These are phyloP conservation scores for Penicillium dipodomyicola DNA, from an alignment of 495 filamentous ascomycete genomes.

Conservation along the genomic window DNA sequence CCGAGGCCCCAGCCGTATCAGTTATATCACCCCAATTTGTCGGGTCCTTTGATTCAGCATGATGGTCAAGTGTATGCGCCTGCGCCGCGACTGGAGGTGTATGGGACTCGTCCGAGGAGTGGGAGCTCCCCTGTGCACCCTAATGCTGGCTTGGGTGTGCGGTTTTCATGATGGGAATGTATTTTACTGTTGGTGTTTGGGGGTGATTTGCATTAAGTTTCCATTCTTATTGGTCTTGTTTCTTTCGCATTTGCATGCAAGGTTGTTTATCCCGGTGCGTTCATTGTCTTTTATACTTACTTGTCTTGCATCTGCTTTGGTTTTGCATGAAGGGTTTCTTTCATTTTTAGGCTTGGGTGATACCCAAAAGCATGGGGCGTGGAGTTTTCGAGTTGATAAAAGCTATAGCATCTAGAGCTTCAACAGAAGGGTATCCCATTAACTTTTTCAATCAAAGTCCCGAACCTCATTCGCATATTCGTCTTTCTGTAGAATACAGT, in stretches of 20 bases:
- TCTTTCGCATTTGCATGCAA: background rate
- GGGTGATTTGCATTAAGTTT: no score
- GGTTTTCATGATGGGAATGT: slow-evolving; percentile 8
- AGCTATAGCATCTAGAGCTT: slow-evolving; percentile 3
- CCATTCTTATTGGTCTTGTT: background rate
- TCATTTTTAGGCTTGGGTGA: background rate
- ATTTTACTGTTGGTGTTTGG: background rate
- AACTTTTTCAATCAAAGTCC: background rate
- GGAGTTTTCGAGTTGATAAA: slow-evolving; percentile 2
- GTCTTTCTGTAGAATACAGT: no score
- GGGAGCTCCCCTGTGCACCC: slow-evolving; percentile 54
- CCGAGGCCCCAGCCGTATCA: slow-evolving; percentile 24
- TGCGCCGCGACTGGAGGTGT: slow-evolving; percentile 20
- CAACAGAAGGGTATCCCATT: background rate
- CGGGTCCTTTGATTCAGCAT: slow-evolving; percentile 34
- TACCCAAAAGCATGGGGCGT: background rate
- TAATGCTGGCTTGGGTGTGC: slow-evolving; percentile 26
- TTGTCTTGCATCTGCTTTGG: background rate
- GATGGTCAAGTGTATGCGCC: slow-evolving; percentile 22
- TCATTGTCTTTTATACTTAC: background rate
- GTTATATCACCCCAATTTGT: slow-evolving; percentile 35
- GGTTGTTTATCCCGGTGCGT: background rate
- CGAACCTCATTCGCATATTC: no score
- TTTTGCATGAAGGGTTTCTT: background rate
- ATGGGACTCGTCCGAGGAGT: slow-evolving; percentile 37